Evolutionary conservation across 805 yeast genomes (phyloP).

Genomic region (Metschnikowia borealis): DNA sequence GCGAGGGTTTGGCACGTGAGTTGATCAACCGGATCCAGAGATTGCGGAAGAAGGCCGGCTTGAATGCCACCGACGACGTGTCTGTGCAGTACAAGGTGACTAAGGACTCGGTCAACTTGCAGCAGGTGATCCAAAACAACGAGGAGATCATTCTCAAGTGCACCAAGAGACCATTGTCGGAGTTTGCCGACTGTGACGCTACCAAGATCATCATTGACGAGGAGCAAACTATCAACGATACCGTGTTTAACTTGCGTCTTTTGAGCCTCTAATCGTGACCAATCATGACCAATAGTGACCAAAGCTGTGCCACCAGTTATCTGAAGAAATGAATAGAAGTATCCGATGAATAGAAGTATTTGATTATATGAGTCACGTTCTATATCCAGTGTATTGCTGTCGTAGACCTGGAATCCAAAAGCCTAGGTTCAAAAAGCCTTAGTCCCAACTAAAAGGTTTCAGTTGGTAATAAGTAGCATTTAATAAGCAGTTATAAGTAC

Average conservation of each 20-base stretch:
- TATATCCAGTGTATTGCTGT: too few species aligned
- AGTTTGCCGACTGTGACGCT: constrained; percentile 39
- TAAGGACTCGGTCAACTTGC: constrained; percentile 64
- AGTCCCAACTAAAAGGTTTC: too few species aligned
- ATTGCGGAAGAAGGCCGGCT: constrained; percentile 92
- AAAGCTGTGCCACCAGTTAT: too few species aligned
- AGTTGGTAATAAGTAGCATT: too few species aligned
- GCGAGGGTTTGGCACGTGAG: constrained; percentile 96
- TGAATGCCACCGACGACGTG: constrained; percentile 93
- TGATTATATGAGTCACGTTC: neutral
- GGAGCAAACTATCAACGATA: constrained; percentile 74
- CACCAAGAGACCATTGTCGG: constrained; percentile 60
- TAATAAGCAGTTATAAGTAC: too few species aligned
- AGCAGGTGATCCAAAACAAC: constrained; percentile 59
- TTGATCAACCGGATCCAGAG: constrained; percentile 95
- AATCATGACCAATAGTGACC: neutral
- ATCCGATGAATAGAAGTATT: neutral
- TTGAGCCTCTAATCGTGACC: constrained; percentile 48
- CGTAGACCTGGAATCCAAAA: too few species aligned
- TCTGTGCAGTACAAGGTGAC: constrained; percentile 71
- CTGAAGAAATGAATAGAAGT: neutral
- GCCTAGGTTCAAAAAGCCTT: too few species aligned
- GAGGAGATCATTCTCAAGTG: constrained; percentile 69
- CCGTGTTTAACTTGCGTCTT: constrained; percentile 73
- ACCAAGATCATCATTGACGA: constrained; percentile 64